phyloP scores from a whole-genome alignment of 2,329 filamentous ascomycete genomes.

The Septoria petroselini region DNA sequence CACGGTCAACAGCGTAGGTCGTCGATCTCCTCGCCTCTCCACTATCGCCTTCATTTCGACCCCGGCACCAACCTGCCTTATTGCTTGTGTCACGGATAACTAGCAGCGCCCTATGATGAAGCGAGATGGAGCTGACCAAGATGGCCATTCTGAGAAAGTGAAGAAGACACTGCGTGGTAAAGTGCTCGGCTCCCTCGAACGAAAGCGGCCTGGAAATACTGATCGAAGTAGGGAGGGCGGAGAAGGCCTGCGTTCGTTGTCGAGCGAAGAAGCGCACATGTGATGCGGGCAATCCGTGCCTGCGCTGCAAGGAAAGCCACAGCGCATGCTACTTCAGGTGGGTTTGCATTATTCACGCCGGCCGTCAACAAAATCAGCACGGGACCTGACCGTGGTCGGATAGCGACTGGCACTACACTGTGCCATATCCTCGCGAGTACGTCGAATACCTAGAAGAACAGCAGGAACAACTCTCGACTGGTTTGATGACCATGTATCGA shows the following conservation, averaged over 20 bases:
- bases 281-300: constrained; percentile 24
- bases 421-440: constrained; percentile 26
- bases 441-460: constrained; percentile 27
- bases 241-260: constrained; percentile 28
- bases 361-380: not conserved
- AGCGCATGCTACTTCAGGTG: constrained; percentile 29
- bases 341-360: not conserved
- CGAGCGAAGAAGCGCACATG: constrained; percentile 27
- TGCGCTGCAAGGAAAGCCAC: constrained; percentile 25
- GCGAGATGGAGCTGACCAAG: constrained; percentile 17
- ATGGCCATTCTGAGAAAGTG: constrained; percentile 24
- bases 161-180: constrained; percentile 21
- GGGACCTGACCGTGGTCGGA: not conserved
- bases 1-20: constrained; percentile 5
- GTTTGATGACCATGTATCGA: constrained; percentile 23
- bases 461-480: constrained; percentile 24
- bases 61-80: too few species aligned
- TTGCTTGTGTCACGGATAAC: not conserved
- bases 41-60: too few species aligned
- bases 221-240: constrained; percentile 14
- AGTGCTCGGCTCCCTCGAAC: not conserved
- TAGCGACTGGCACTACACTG: constrained; percentile 27
- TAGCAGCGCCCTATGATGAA: constrained; percentile 15
- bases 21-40: too few species aligned
- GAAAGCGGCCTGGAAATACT: not conserved